A percentile compares a stretch with the other conserved stretches of the same genome.
These are phyloP conservation scores for Tremellales sp. DNA, from an alignment of 1,284 basidiomycete species.

Conservation along the genomic window DNA sequence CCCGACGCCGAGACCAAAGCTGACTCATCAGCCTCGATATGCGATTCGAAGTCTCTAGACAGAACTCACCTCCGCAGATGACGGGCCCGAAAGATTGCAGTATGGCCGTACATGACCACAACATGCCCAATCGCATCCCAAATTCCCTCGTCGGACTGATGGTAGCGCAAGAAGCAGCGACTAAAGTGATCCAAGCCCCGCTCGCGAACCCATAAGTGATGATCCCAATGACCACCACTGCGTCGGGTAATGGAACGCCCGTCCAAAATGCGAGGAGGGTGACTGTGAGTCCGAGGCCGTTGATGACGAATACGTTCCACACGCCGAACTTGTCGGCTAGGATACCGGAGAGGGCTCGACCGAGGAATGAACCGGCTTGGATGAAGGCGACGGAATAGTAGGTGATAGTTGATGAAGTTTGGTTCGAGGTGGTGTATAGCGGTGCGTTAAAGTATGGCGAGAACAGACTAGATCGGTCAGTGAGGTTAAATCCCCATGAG, in stretches of 20 bases:
- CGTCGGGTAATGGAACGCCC: slow-evolving; percentile 18
- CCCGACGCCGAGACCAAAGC: slow-evolving; percentile 20
- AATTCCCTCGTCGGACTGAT: slow-evolving; percentile 43
- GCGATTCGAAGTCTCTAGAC: background rate
- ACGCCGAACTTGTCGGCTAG: slow-evolving; percentile 39
- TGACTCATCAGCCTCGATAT: slow-evolving; percentile 5
- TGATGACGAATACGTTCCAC: slow-evolving; percentile 30
- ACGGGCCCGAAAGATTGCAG: slow-evolving; percentile 38
- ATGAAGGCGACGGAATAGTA: slow-evolving; percentile 39
- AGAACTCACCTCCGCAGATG: slow-evolving; percentile 35
- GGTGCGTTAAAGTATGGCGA: slow-evolving; percentile 37
- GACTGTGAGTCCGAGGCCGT: slow-evolving; percentile 20
- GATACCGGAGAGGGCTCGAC: slow-evolving; percentile 30
- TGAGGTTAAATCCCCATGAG: background rate
- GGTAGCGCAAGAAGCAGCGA: slow-evolving; percentile 34
- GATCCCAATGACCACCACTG: slow-evolving; percentile 34
- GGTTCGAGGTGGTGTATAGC: slow-evolving; percentile 23
- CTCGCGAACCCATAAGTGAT: slow-evolving; percentile 33
- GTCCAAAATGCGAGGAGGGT: slow-evolving; percentile 41
- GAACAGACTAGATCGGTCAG: slow-evolving; percentile 20
- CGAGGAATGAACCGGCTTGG: slow-evolving; percentile 38
- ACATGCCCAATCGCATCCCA: slow-evolving; percentile 43
- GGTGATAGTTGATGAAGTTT: slow-evolving; percentile 13
- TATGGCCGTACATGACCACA: slow-evolving; percentile 30
- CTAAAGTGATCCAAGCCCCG: slow-evolving; percentile 41